A percentile compares a stretch with the other conserved stretches of the same genome.
phyloP scores from a whole-genome alignment of 805 yeast species.

The Teunomyces gatunensis region DNA sequence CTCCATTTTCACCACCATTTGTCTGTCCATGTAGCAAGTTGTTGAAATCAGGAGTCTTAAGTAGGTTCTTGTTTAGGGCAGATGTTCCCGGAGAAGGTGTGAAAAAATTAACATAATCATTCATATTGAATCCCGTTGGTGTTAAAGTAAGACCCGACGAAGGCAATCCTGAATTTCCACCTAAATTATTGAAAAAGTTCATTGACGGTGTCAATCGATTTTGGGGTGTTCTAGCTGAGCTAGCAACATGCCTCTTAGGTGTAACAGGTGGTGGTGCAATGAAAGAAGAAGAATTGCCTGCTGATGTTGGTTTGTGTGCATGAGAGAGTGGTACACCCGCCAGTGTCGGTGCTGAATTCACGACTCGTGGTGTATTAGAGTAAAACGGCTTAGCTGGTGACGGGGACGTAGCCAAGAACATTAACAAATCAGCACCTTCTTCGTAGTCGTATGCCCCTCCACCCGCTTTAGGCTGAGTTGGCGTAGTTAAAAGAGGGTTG shows the following conservation, averaged over 20 bases:
- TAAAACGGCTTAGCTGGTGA: slow-evolving; percentile 51
- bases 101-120: slow-evolving; percentile 75
- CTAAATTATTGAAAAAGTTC: slow-evolving; percentile 25
- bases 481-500: slow-evolving; percentile 25
- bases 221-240: slow-evolving; percentile 35
- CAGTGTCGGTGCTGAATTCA: slow-evolving; percentile 19
- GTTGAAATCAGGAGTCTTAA: slow-evolving; percentile 43
- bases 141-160: slow-evolving; percentile 44
- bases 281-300: slow-evolving; percentile 24
- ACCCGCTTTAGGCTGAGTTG: slow-evolving; percentile 26
- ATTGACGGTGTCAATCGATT: slow-evolving; percentile 41
- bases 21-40: slow-evolving; percentile 19
- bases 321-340: slow-evolving; percentile 13
- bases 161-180: slow-evolving; percentile 31
- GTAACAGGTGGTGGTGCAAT: slow-evolving; percentile 45
- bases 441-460: slow-evolving; percentile 31
- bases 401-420: slow-evolving; percentile 84
- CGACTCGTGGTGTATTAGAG: slow-evolving; percentile 30
- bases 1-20: slow-evolving; percentile 8
- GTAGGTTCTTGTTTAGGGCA: slow-evolving; percentile 20
- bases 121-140: slow-evolving; percentile 76
- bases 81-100: slow-evolving; percentile 61
- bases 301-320: slow-evolving; percentile 10
- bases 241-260: slow-evolving; percentile 34
- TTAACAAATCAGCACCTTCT: slow-evolving; percentile 80